phyloP scores from a whole-genome alignment of 106 monocot species.

The Allium fistulosum region DNA sequence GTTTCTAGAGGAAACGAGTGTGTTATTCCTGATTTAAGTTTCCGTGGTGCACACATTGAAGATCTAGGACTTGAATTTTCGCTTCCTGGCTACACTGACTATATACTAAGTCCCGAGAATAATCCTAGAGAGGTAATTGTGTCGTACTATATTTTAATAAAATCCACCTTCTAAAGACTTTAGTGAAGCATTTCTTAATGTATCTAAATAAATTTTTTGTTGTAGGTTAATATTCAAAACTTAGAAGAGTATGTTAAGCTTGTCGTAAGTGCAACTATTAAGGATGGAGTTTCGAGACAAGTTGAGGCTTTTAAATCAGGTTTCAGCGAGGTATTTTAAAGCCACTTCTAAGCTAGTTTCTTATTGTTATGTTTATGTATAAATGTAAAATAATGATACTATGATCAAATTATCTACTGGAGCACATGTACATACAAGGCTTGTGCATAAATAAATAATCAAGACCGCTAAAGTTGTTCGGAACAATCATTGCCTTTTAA shows the following conservation, averaged over 20 bases:
- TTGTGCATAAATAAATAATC: too few relatives aligned
- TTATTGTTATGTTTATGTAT: background rate
- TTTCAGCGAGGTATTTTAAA: conserved; percentile 66
- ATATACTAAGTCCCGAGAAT: conserved; percentile 22
- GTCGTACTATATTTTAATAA: background rate
- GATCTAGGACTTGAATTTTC: conserved; percentile 81
- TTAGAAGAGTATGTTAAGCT: conserved; percentile 58
- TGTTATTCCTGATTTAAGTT: conserved; percentile 30
- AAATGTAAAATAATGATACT: background rate
- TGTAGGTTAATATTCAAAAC: conserved; percentile 57
- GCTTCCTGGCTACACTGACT: conserved; percentile 82
- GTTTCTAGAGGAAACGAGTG: conserved; percentile 8
- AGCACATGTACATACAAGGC: background rate
- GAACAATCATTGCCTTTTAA: too few relatives aligned
- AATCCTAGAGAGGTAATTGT: conserved; percentile 40
- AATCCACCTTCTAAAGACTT: background rate
- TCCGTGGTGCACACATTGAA: conserved; percentile 44
- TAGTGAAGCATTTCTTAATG: background rate
- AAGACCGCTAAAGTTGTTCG: too few relatives aligned
- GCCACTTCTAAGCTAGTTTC: background rate
- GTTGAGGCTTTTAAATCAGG: conserved; percentile 81
- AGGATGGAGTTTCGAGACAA: conserved; percentile 58
- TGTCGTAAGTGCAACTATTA: conserved; percentile 70
- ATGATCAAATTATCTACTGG: background rate
- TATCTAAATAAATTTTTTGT: background rate